Evolutionary conservation across 129 eudicot genomes (phyloP).

Genomic region (Tagetes patula): DNA sequence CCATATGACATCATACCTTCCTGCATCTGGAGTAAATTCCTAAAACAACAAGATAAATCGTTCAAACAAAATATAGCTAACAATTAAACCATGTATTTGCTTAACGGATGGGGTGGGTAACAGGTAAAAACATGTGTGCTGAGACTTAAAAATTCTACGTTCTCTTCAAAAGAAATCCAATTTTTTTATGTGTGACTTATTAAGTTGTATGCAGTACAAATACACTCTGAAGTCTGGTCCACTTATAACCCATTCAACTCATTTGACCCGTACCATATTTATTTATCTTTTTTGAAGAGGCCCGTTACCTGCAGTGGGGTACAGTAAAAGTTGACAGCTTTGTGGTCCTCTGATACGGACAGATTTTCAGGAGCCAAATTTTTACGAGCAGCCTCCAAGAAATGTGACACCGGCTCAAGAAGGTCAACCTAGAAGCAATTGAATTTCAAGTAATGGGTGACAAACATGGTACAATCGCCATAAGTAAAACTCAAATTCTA

Average conservation of each 20-base stretch:
- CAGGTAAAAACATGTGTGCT: not conserved
- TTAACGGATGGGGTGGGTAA: not conserved
- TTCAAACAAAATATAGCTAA: not conserved
- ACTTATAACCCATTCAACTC: not conserved
- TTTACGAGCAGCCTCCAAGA: slow-evolving; percentile 76
- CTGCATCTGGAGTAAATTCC: slow-evolving; percentile 90
- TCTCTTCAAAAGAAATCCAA: not conserved
- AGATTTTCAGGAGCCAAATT: slow-evolving; percentile 66
- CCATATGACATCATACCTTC: slow-evolving; percentile 93
- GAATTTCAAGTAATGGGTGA: slow-evolving; percentile 7
- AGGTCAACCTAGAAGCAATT: slow-evolving; percentile 73
- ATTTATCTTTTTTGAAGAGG: not conserved
- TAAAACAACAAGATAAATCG: slow-evolving; percentile 24
- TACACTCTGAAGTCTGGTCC: not conserved
- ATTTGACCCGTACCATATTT: not conserved
- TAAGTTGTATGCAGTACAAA: not conserved
- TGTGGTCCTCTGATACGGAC: slow-evolving; percentile 55
- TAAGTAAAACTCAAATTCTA: not conserved
- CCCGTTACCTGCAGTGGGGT: slow-evolving; percentile 76
- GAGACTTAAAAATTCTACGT: too few species aligned
- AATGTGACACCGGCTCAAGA: slow-evolving; percentile 97
- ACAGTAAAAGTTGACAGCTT: slow-evolving; percentile 78
- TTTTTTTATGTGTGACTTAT: not conserved
- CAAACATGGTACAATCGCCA: not conserved
- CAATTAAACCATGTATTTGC: not conserved